phyloP scores from a whole-genome alignment of 2,329 filamentous ascomycete genomes.

The Alternaria sp. region DNA sequence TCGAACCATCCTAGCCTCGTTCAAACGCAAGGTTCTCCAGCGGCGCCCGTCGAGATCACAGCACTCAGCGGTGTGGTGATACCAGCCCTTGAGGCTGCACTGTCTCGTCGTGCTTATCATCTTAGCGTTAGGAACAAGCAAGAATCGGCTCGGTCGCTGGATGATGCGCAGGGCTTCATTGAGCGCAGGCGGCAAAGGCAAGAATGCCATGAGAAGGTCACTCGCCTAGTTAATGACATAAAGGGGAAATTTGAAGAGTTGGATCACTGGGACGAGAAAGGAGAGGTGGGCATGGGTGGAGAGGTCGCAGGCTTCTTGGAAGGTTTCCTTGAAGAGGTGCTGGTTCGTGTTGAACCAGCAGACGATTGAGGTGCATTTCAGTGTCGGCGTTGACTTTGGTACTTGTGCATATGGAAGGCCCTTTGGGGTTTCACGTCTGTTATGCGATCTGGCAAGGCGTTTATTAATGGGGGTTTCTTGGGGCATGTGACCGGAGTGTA shows the following conservation, averaged over 20 bases:
- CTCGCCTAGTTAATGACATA: constrained; percentile 81
- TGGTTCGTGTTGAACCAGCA: constrained; percentile 87
- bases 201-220: constrained; percentile 82
- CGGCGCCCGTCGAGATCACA: constrained; percentile 74
- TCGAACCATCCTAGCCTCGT: constrained; percentile 23
- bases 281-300: constrained; percentile 91
- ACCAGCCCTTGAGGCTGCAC: constrained; percentile 87
- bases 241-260: constrained; percentile 87
- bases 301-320: constrained; percentile 90
- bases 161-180: constrained; percentile 62
- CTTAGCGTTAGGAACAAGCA: constrained; percentile 57
- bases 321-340: constrained; percentile 89
- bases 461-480: neutral
- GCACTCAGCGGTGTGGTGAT: constrained; percentile 91
- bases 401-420: neutral
- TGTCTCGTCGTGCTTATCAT: constrained; percentile 74
- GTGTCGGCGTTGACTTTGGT: neutral
- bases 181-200: constrained; percentile 42
- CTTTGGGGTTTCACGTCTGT: neutral
- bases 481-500: neutral
- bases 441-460: constrained; percentile 6
- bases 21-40: constrained; percentile 59
- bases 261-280: constrained; percentile 83
- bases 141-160: constrained; percentile 54
- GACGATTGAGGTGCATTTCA: constrained; percentile 61